phyloP scores from a whole-genome alignment of 1,284 basidiomycete genomes.

The Hypsizygus ulmarius region DNA sequence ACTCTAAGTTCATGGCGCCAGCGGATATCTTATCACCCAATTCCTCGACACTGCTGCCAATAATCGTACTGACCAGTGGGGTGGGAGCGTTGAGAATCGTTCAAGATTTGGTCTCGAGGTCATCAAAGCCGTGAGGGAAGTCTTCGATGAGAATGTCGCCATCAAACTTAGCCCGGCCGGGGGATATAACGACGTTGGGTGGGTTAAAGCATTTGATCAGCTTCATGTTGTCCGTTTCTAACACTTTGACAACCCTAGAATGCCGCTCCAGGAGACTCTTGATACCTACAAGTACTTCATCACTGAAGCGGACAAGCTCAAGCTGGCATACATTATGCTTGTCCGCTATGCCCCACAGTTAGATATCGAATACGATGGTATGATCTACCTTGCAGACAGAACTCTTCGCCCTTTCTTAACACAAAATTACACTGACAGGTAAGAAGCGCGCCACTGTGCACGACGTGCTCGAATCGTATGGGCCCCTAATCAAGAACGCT shows the following conservation, averaged over 20 bases:
- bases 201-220: constrained; percentile 5
- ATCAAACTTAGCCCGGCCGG: constrained; percentile 51
- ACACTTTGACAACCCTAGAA: constrained; percentile 25
- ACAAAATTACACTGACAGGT: constrained; percentile 21
- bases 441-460: constrained; percentile 28
- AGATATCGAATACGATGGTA: constrained; percentile 34
- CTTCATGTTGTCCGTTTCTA: not conserved
- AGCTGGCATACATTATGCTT: constrained; percentile 36
- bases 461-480: constrained; percentile 35
- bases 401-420: not conserved
- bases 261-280: constrained; percentile 42
- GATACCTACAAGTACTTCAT: constrained; percentile 40
- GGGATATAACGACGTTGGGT: constrained; percentile 48
- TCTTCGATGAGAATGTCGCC: constrained; percentile 50
- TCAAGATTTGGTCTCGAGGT: constrained; percentile 52
- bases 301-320: constrained; percentile 36
- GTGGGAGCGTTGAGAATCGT: constrained; percentile 56
- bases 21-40: constrained; percentile 54
- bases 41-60: constrained; percentile 56
- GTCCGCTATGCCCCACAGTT: constrained; percentile 27
- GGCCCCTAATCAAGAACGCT: constrained; percentile 32
- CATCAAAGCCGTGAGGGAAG: constrained; percentile 42
- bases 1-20: constrained; percentile 43
- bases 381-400: constrained; percentile 1
- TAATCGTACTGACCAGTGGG: constrained; percentile 59